These are phyloP conservation scores for Neocallimastix lanati DNA, from an alignment of 192 early-diverging fungal genomes.

Conservation along the genomic window DNA sequence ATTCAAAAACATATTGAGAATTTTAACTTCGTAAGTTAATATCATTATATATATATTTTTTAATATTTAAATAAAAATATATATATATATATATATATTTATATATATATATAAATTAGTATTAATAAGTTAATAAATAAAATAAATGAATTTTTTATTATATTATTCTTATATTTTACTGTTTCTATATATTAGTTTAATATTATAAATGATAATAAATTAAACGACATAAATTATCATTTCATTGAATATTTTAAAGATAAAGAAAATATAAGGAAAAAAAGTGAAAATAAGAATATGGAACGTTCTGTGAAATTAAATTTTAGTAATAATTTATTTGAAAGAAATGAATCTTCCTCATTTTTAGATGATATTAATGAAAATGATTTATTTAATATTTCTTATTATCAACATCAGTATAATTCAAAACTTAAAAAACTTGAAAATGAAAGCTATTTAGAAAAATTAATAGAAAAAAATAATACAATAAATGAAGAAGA, in stretches of 20 bases:
- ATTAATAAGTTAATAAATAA: no score
- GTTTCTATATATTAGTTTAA: neutral
- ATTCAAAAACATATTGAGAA: neutral
- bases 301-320: neutral
- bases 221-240: neutral
- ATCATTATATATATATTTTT: no score
- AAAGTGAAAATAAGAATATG: neutral
- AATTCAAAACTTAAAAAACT: neutral
- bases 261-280: neutral
- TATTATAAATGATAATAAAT: neutral
- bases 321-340: neutral
- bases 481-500: neutral
- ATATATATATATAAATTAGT: no score
- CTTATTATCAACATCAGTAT: neutral
- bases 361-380: neutral
- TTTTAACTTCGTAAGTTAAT: neutral
- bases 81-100: no score
- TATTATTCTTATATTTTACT: no score
- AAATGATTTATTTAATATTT: neutral
- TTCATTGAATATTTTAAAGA: neutral
- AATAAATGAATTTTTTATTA: no score
- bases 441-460: neutral
- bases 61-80: no score
- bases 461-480: neutral
- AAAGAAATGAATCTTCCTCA: neutral